A percentile compares a stretch with the other conserved stretches of the same genome.
phyloP scores from a whole-genome alignment of 176 grass and related monocot genomes.

The Triticum aestivum region IWGSC_CS_RefSeq_v2.1 NC_057807.1:584265864-584266363 shows the following conservation, averaged over 20 bases:
- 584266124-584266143: not conserved
- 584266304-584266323: slow-evolving; percentile 85
- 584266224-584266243: slow-evolving; percentile 13
- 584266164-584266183: slow-evolving; percentile 27
- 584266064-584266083: not conserved
- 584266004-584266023: not conserved
- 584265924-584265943: slow-evolving; percentile 54
- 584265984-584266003: slow-evolving; percentile 15
- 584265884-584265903: slow-evolving; percentile 82
- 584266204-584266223: not conserved
- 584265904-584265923: slow-evolving; percentile 91
- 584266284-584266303: slow-evolving; percentile 88
- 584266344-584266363: slow-evolving; percentile 81
- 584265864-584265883: slow-evolving; percentile 28
- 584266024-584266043: not conserved
- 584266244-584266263: slow-evolving; percentile 38
- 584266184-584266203: not conserved
- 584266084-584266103: not conserved
- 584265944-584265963: not conserved
- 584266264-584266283: slow-evolving; percentile 98
- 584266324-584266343: slow-evolving; percentile 91
- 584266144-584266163: slow-evolving; percentile 12
- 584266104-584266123: not conserved
- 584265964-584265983: not conserved
- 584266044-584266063: not conserved